Percentiles rank a stretch among this genome's conserved stretches.
phyloP scores from a whole-genome alignment of 371 early-diverging fungal genomes.

The Mortierella sp. region DNA sequence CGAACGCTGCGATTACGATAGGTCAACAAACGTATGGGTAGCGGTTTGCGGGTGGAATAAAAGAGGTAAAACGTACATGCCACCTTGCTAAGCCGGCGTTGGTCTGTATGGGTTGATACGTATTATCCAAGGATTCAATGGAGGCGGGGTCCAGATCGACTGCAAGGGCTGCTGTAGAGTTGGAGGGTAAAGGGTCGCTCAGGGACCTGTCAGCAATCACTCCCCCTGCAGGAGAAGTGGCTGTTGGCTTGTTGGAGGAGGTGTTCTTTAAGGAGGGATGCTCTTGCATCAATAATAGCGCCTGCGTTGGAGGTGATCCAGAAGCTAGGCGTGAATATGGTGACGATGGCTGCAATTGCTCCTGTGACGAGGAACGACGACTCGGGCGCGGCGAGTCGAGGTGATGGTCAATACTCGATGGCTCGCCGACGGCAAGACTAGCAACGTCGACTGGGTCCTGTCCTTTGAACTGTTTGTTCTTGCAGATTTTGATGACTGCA shows the following conservation, averaged over 20 bases:
- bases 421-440: background rate
- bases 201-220: background rate
- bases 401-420: background rate
- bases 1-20: background rate
- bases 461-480: background rate
- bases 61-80: background rate
- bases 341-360: background rate
- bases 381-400: background rate
- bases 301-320: conserved; percentile 8
- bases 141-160: background rate
- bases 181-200: background rate
- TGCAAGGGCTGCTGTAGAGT: background rate
- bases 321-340: background rate
- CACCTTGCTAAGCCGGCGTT: background rate
- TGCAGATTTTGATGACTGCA: background rate
- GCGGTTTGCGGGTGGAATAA: background rate
- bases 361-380: background rate
- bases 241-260: background rate
- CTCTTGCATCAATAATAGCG: background rate
- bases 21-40: background rate
- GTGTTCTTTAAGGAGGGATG: background rate
- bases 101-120: background rate
- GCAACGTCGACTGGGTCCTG: background rate
- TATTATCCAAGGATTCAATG: background rate
- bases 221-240: background rate